Conservation (phyloP, 2,329 filamentous ascomycete species). For the Claviceps maximensis region DNA sequence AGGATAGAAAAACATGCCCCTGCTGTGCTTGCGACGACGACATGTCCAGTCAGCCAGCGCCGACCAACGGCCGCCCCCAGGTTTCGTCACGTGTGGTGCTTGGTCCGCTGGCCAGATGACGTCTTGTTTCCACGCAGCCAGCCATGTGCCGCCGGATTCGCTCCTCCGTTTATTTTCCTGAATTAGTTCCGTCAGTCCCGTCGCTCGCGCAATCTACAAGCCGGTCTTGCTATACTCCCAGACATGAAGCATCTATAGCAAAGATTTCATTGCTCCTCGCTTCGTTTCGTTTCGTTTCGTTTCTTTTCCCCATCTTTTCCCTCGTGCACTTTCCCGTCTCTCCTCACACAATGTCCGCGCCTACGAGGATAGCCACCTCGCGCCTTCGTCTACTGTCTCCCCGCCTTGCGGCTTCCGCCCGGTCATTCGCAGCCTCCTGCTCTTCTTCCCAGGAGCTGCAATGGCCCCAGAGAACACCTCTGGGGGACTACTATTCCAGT, state of each 20-base stretch:
- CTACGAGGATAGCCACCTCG: constrained; percentile 17
- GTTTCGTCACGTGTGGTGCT: not conserved
- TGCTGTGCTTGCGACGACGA: too few species aligned
- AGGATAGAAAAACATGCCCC: too few species aligned
- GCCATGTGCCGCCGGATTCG: not conserved
- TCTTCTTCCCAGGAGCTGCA: constrained; percentile 10
- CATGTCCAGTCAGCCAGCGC: too few species aligned
- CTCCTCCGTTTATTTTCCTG: not conserved
- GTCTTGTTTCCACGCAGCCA: not conserved
- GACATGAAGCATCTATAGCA: not conserved
- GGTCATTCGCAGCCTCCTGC: constrained; percentile 16
- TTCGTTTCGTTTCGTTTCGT: not conserved
- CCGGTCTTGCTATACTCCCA: not conserved
- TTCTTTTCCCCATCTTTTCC: not conserved
- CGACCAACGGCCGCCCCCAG: too few species aligned
- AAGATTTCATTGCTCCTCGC: too few species aligned
- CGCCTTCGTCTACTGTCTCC: constrained; percentile 14
- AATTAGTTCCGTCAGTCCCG: not conserved
- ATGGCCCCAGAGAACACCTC: constrained; percentile 29
- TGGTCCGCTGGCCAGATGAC: too few species aligned
- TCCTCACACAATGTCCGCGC: constrained; percentile 16
- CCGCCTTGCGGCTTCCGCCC: constrained; percentile 11
- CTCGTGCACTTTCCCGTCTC: not conserved
- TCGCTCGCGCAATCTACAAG: not conserved
- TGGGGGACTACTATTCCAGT: constrained; percentile 47